phyloP scores from a whole-genome alignment of 768 basidiomycete species.

The Boletus subparvulus region DNA sequence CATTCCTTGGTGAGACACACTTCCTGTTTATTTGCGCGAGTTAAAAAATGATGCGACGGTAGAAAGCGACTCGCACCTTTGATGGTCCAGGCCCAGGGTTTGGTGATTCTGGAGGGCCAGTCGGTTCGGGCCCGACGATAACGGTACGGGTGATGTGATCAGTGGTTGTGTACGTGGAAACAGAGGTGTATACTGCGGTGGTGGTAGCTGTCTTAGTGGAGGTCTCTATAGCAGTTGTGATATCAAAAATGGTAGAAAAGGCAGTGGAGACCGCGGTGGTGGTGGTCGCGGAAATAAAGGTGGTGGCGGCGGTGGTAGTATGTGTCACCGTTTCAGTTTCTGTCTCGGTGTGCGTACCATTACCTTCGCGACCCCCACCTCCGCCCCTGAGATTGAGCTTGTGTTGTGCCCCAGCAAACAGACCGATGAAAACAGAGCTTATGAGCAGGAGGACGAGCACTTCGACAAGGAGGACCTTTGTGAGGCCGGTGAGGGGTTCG shows the following conservation, averaged over 20 bases:
- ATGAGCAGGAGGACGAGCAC: constrained; percentile 77
- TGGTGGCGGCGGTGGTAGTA: constrained; percentile 32
- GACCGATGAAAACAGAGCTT: constrained; percentile 85
- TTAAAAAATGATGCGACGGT: neutral
- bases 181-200: constrained; percentile 37
- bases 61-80: constrained; percentile 40
- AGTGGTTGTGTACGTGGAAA: constrained; percentile 40
- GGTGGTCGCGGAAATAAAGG: constrained; percentile 30
- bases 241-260: constrained; percentile 33
- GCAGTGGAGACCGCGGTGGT: constrained; percentile 36
- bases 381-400: constrained; percentile 57
- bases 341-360: constrained; percentile 36
- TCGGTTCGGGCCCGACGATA: constrained; percentile 41
- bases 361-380: constrained; percentile 31
- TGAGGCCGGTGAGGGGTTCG: constrained; percentile 79
- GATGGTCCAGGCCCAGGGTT: constrained; percentile 59
- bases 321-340: constrained; percentile 33
- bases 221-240: constrained; percentile 41
- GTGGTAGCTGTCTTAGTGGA: constrained; percentile 40
- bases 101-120: constrained; percentile 47
- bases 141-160: constrained; percentile 40
- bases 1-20: constrained; percentile 78
- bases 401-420: constrained; percentile 88
- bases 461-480: constrained; percentile 76
- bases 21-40: constrained; percentile 39